These are phyloP conservation scores for Nigrospora osmanthi DNA, from an alignment of 2,329 filamentous ascomycete genomes.

Conservation along the genomic window DNA sequence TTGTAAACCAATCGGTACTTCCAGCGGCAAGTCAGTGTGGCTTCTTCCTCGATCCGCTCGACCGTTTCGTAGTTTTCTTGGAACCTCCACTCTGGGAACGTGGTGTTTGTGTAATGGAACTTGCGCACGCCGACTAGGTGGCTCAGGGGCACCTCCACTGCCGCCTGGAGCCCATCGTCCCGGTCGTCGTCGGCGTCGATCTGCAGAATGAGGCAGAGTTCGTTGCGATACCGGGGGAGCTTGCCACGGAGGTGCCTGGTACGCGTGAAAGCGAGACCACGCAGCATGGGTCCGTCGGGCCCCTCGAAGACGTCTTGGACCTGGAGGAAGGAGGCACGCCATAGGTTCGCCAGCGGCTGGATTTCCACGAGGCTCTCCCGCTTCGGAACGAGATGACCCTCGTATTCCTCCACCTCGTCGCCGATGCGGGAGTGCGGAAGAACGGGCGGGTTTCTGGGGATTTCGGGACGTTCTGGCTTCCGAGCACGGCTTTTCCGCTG, in stretches of 20 bases:
- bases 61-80: conserved; percentile 6
- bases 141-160: conserved; percentile 16
- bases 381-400: background rate
- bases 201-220: conserved; percentile 17
- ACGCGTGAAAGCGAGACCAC: conserved; percentile 20
- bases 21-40: conserved; percentile 27
- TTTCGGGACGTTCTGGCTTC: no score
- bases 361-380: background rate
- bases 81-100: conserved; percentile 14
- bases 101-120: conserved; percentile 22
- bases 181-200: conserved; percentile 16
- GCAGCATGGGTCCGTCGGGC: conserved; percentile 4
- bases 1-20: conserved; percentile 19
- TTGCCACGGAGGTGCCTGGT: conserved; percentile 16
- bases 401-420: background rate
- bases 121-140: conserved; percentile 13
- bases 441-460: background rate
- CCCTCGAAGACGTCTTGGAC: background rate
- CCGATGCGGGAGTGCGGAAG: background rate
- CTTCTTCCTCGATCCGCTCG: conserved; percentile 19
- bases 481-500: background rate
- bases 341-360: background rate
- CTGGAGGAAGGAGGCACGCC: background rate
- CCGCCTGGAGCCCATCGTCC: conserved; percentile 13
- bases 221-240: conserved; percentile 18